Conservation (phyloP, 192 early-diverging fungal species). For the Umbelopsis ramanniana region DNA sequence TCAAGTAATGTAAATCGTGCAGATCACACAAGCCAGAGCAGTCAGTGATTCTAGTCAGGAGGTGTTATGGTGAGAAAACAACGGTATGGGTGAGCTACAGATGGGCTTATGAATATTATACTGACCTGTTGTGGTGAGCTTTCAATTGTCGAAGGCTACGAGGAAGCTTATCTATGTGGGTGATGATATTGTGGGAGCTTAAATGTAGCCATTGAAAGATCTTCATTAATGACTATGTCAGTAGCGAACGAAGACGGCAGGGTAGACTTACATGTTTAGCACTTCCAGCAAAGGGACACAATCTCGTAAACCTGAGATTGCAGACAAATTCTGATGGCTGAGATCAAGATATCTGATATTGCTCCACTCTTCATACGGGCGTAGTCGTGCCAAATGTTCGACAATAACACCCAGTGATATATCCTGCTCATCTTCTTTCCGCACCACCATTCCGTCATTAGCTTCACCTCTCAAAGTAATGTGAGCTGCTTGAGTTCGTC, state of each 20-base stretch:
- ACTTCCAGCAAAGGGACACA: constrained; percentile 20
- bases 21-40: constrained; percentile 40
- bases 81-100: background rate
- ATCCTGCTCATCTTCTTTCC: background rate
- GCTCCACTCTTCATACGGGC: background rate
- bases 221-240: background rate
- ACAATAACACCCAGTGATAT: background rate
- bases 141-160: constrained; percentile 20
- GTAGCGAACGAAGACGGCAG: background rate
- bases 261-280: constrained; percentile 19
- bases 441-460: background rate
- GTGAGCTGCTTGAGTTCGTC: background rate
- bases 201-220: background rate
- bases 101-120: background rate
- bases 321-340: constrained; percentile 21
- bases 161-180: constrained; percentile 25
- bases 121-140: constrained; percentile 28
- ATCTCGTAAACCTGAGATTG: background rate
- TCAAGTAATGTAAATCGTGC: constrained; percentile 45
- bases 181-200: constrained; percentile 38
- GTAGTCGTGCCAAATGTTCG: background rate
- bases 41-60: constrained; percentile 30
- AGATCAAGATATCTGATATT: constrained; percentile 23
- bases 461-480: background rate
- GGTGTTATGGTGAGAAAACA: background rate